phyloP scores from a whole-genome alignment of 1,284 basidiomycete species.

The Ganoderma leucocontextum region DNA sequence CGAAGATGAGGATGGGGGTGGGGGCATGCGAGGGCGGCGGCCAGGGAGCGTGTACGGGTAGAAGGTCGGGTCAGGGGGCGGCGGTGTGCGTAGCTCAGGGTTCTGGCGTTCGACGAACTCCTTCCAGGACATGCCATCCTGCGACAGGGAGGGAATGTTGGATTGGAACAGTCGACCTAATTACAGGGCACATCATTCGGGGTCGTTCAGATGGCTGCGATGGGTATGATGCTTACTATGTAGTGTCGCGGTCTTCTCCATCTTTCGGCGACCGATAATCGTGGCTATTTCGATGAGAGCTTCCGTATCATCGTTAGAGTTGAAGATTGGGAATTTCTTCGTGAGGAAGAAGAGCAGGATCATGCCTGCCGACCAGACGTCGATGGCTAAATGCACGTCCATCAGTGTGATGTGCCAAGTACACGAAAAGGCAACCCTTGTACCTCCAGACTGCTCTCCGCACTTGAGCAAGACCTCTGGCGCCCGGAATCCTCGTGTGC shows the following conservation, averaged over 20 bases:
- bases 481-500: conserved; percentile 96
- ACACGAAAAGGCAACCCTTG: conserved; percentile 38
- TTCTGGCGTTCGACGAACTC: conserved; percentile 83
- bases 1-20: conserved; percentile 44
- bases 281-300: conserved; percentile 94
- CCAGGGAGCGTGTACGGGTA: conserved; percentile 55
- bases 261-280: conserved; percentile 84
- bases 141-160: conserved; percentile 81
- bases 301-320: conserved; percentile 94
- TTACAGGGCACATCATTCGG: background rate
- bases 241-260: conserved; percentile 88
- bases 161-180: conserved; percentile 87
- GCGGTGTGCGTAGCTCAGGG: conserved; percentile 71
- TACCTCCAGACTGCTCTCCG: conserved; percentile 91
- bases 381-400: conserved; percentile 76
- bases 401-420: background rate
- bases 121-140: conserved; percentile 72
- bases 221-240: conserved; percentile 75
- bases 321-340: conserved; percentile 94
- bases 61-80: conserved; percentile 56
- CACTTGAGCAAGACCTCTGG: conserved; percentile 98
- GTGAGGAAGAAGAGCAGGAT: conserved; percentile 94
- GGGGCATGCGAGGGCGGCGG: conserved; percentile 32
- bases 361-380: conserved; percentile 95
- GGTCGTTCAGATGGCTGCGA: background rate